These are phyloP conservation scores for Tolypocladium ophioglossoides DNA, from an alignment of 2,329 filamentous ascomycete genomes.

Conservation along the genomic window DNA sequence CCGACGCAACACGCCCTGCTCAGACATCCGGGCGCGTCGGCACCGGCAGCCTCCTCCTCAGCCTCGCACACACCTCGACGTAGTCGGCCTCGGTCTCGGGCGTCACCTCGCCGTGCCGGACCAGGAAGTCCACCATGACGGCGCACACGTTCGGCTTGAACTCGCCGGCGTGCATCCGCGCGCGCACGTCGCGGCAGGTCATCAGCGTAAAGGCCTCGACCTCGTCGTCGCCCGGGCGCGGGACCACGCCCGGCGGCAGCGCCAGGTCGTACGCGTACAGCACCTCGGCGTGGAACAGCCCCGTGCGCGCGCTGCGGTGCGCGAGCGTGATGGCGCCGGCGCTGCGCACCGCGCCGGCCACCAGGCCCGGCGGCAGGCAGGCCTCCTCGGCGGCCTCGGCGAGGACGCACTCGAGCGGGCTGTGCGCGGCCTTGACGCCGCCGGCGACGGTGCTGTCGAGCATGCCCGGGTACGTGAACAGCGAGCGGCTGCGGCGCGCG, in stretches of 20 bases:
- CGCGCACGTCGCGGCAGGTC: conserved; percentile 47
- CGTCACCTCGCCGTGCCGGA: conserved; percentile 65
- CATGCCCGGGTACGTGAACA: conserved; percentile 65
- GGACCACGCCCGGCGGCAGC: conserved; percentile 44
- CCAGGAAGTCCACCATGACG: conserved; percentile 72
- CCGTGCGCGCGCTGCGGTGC: conserved; percentile 16
- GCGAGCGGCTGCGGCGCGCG: conserved; percentile 51
- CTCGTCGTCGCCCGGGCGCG: conserved; percentile 64
- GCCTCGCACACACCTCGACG: conserved; percentile 48
- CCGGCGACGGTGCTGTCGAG: conserved; percentile 75
- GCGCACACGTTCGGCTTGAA: conserved; percentile 81
- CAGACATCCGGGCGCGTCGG: conserved; percentile 19
- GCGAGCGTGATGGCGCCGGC: conserved; percentile 24
- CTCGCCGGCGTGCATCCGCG: conserved; percentile 51
- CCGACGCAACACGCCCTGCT: background rate
- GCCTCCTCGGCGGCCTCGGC: conserved; percentile 69
- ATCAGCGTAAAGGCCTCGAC: conserved; percentile 66
- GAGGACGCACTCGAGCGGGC: conserved; percentile 56
- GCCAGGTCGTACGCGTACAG: conserved; percentile 69
- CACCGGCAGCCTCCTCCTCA: conserved; percentile 34
- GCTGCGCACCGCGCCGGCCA: conserved; percentile 12
- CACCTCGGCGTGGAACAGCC: conserved; percentile 25
- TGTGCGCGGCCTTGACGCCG: conserved; percentile 58
- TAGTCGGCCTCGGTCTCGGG: conserved; percentile 63
- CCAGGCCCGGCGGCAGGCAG: conserved; percentile 18